Base-by-base conservation (phyloP, 2,329 filamentous ascomycete genomes). In the Colletotrichum orchidophilum region DNA sequence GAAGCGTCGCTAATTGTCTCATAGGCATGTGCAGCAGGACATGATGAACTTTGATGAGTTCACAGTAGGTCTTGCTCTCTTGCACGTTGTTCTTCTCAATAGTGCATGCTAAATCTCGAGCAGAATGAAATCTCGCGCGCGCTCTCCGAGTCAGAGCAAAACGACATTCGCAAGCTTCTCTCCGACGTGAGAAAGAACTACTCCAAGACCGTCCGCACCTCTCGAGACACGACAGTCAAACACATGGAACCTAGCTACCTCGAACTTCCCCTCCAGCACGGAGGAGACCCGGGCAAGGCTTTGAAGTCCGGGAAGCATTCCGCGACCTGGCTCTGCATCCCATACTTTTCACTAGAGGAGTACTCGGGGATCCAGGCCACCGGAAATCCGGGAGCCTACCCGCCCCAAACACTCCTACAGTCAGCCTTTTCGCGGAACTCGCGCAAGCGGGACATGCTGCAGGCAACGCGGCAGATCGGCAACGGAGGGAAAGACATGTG, bases 271-370 rank as follows among this genome's bases (percentile, higher is more conserved):
- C 76, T 85, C 4, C 71, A 75, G 1, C 63, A 64, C 1, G 74
- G 77, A n/a, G 74, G 77, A 18, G 73, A 71, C 15, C 65, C 71
- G 13, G n/a, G 69, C 72, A 77, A 71, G 57, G 71, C 59, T 7
- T 74, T 63, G 60, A 61, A 46, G 58, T 71, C 11, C 62, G 73
- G 61, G 2, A 70, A 70, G 12, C 74, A 74, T 18, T 69, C 73
- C 1, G 78, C 78, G 0, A 80, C 78, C 24, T 87, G 84, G 84
- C 73, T 86, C 3, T 85, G 83, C 33, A 75, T 87, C 15, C 86
- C 86, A 0, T 87, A 86, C 71, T 86, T 87, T 72, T 80, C 80
- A 2, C 78, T 87, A 0, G 80, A 85, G 61, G 79, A 80, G 27
- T 86, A 85, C 66, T 81, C 81, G 0, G 83, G 82, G 2, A 74